phyloP scores from a whole-genome alignment of 495 filamentous ascomycete genomes.

The Podospora sp. region DNA sequence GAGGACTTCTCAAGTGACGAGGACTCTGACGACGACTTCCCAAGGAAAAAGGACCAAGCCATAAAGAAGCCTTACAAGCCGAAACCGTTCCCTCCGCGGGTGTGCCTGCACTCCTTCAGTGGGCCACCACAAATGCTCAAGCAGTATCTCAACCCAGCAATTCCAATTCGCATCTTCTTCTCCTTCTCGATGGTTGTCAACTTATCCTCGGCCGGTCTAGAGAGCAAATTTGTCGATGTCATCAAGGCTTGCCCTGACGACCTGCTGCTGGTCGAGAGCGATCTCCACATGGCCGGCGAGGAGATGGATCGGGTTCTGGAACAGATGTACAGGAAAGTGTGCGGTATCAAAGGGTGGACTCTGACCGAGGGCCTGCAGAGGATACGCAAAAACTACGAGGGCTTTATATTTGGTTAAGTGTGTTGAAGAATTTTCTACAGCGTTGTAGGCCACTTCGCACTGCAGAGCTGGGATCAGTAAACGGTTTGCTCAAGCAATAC shows the following conservation, averaged over 20 bases:
- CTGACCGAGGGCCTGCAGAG: conserved; percentile 69
- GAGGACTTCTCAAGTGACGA: conserved; percentile 52
- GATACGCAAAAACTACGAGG: conserved; percentile 76
- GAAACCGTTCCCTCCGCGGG: conserved; percentile 78
- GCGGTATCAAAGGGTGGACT: conserved; percentile 75
- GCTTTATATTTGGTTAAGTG: conserved; percentile 70
- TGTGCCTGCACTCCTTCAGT: conserved; percentile 93
- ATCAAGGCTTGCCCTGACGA: conserved; percentile 76
- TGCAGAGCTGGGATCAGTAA: background rate
- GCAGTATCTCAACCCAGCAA: conserved; percentile 73
- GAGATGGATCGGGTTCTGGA: conserved; percentile 80
- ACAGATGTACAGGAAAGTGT: conserved; percentile 71
- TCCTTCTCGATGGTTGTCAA: conserved; percentile 89
- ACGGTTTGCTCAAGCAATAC: background rate
- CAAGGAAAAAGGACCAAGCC: conserved; percentile 20
- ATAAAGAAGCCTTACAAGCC: conserved; percentile 26
- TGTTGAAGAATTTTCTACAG: background rate
- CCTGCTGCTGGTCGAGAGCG: conserved; percentile 82
- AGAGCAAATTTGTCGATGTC: conserved; percentile 57
- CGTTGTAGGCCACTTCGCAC: background rate
- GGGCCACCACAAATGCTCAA: conserved; percentile 74
- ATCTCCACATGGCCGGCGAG: conserved; percentile 81
- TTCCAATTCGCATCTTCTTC: conserved; percentile 80
- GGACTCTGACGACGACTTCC: conserved; percentile 34
- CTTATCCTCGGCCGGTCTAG: conserved; percentile 56